phyloP scores from a whole-genome alignment of 2,329 filamentous ascomycete species.

The Xylariales sp. region DNA sequence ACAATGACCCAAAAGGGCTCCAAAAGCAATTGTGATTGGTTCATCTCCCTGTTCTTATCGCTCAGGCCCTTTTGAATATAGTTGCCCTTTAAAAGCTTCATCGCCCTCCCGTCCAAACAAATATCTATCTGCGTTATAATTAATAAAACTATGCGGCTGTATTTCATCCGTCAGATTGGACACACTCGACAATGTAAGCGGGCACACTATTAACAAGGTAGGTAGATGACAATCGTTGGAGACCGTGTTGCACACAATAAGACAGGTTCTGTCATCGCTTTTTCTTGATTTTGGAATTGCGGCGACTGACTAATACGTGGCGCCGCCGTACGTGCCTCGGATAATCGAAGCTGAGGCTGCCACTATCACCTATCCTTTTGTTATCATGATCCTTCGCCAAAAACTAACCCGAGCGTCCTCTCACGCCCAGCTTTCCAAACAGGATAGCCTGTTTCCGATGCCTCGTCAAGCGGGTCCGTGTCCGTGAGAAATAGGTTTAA shows the following conservation, averaged over 20 bases:
- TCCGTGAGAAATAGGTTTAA: conserved; percentile 39
- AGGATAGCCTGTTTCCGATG: not conserved
- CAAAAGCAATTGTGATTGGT: conserved; percentile 20
- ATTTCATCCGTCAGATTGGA: not conserved
- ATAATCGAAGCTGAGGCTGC: not conserved
- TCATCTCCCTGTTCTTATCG: not conserved
- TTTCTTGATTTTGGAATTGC: conserved; percentile 1
- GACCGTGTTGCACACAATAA: not conserved
- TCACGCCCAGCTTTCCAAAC: not conserved
- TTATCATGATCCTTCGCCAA: not conserved
- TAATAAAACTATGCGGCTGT: not conserved
- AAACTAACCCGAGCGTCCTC: not conserved
- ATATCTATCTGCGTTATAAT: not conserved
- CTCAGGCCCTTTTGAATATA: not conserved
- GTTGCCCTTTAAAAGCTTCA: not conserved
- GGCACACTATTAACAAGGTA: not conserved
- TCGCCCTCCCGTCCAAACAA: not conserved
- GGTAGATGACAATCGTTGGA: not conserved
- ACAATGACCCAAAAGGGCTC: conserved; percentile 20
- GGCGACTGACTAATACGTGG: not conserved
- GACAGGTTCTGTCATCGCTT: not conserved
- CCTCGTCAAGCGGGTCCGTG: not conserved
- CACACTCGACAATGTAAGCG: not conserved
- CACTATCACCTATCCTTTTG: not conserved
- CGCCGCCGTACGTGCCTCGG: not conserved